These are phyloP conservation scores for Pistacia atlantica DNA, from an alignment of 345 rosid genomes.

Conservation along the genomic window DNA sequence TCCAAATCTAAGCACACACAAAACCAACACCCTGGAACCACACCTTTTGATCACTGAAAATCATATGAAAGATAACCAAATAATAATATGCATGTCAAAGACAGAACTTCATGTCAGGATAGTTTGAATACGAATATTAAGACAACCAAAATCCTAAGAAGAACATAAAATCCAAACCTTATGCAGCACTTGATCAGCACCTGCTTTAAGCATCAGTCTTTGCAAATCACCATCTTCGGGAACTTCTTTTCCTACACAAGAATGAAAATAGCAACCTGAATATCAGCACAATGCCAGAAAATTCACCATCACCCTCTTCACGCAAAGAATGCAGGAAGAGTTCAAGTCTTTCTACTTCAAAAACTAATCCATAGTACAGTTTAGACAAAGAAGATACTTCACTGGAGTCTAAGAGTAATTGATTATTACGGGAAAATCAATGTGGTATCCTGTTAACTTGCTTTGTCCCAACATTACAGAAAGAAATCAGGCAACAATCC, in stretches of 20 bases:
- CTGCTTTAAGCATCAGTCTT: conserved; percentile 59
- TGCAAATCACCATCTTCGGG: conserved; percentile 50
- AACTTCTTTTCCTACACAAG: conserved; percentile 65
- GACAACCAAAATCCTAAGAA: conserved; percentile 12
- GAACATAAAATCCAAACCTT: conserved; percentile 61
- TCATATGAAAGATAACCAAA: neutral
- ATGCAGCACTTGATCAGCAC: conserved; percentile 69
- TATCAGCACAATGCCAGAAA: conserved; percentile 8
- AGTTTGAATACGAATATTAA: neutral
- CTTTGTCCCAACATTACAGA: neutral
- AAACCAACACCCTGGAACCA: no score
- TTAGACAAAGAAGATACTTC: neutral
- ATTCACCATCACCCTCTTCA: neutral
- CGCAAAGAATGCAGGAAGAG: neutral
- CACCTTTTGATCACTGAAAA: neutral
- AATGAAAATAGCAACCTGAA: conserved; percentile 18
- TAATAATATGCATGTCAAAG: conserved; percentile 12
- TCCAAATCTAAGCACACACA: neutral
- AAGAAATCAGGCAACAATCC: neutral
- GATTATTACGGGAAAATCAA: neutral
- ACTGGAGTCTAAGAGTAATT: neutral
- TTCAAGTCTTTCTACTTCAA: neutral
- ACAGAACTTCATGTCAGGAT: neutral
- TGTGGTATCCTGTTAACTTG: neutral
- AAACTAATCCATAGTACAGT: conserved; percentile 1